Base-by-base conservation (phyloP, 1,284 basidiomycete genomes). In the Heterobasidion occidentale region DNA sequence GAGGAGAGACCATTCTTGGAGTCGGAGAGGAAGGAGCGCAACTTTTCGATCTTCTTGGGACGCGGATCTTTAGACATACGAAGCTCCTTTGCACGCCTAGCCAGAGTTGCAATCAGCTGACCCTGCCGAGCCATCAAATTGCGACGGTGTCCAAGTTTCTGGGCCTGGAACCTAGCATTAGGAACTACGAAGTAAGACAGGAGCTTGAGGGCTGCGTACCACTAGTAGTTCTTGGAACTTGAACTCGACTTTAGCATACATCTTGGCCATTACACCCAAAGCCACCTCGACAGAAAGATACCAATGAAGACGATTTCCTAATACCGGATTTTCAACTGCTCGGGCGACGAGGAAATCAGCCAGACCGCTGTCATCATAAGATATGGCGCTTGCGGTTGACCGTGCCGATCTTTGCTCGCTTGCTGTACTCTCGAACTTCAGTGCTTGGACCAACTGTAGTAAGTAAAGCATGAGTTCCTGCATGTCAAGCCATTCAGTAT, bases 21-120 rank as follows among this genome's bases (percentile, higher is more conserved):
- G 65, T 98, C 96, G 1, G 84, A 81, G 47, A 99, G 80, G 62
- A 89, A 84, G 0, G 86, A 77, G 19, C 88, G 86, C 7, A 99
- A 77, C 65, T 94, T 95, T 65, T 99, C 96, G 59, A 98, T 98
- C 77, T 98, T 99, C 76, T 95, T 97, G 2, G 92, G 92, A 6
- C 96, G 83, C 1, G 90, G 82, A 65, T 99, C 97, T 65, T 98
- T 98, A 0, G 90, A 94, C 6, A 81, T 83, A 8, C 95, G 84
- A 1, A 98, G 77, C 59, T 98, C 94, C 60, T 86, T 86, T 0
- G 95, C 93, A 15, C 89, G 84, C 56, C 86, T 85, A 0, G 90
- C 90, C 2, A 99, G 78, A 0, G 84, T 86, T 51, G 90, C 87
- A 33, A 98, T 83, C 54, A 98, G 81, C 51, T 94, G 84, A 6